Base-by-base conservation (phyloP, 371 early-diverging fungal genomes). In the Mucor irregularis region DNA sequence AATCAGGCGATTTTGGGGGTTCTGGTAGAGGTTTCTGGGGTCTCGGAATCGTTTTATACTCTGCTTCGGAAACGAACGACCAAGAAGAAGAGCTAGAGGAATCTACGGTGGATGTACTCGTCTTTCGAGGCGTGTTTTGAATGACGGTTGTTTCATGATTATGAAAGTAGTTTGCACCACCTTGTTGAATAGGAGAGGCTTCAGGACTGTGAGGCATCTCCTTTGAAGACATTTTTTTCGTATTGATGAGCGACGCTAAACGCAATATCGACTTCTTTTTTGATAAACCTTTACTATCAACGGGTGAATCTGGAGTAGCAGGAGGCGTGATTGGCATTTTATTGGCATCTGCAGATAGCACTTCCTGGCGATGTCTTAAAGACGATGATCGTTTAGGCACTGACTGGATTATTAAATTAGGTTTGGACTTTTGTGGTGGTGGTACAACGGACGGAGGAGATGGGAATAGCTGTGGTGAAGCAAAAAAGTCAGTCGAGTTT, bases 301-400 rank as follows among this genome's bases (percentile, higher is more conserved):
- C 19, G 5, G 50, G 43, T 6, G 60, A 46, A 24, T 55, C 61
- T 28, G 56, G 38, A 4, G 49, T 40, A 16, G 51, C 34, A 14
- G 47, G 50, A 29, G 57, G 52, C 8, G 56, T 28, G 2, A 53
- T 11, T 1, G 64, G 59, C 0, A 40, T 24, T 17, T 51, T 34
- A 30, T 47, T 49, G 11, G 16, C 28, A 16, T 24, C 47, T 6
- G 8, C 9, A 9, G 21, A 17, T 24, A 51, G 26, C 21, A 42
- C 16, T 45, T 58, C 46, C 29, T 64, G 55, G 22, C 52, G 47
- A 26, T 58, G 48, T 49, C 52, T 44, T n/a, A 62, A 51, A 16
- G 66, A 66, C 22, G 71, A 69, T 19, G 69, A 69, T 9, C 66
- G 38, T 30, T 67, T 49, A 35, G 67, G 67, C 19, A 58, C 51